A percentile compares a stretch with the other conserved stretches of the same genome.
These are phyloP conservation scores for Lablab purpureus DNA, from an alignment of 306 rosid genomes.

Conservation along the genomic window DNA sequence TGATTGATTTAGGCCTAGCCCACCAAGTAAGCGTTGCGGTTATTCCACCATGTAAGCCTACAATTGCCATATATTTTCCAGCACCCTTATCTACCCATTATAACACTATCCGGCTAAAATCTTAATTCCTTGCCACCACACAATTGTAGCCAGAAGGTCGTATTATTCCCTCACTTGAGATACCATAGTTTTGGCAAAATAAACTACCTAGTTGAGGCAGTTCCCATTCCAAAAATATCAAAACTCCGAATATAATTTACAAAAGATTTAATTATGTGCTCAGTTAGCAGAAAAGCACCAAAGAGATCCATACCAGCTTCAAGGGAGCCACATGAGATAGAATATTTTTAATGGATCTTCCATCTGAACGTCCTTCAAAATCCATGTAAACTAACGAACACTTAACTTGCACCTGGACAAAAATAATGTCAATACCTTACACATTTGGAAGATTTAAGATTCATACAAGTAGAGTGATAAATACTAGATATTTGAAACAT, in stretches of 20 bases:
- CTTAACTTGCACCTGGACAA: slow-evolving; percentile 84
- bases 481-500: slow-evolving; percentile 7
- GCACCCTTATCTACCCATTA: background rate
- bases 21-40: background rate
- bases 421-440: slow-evolving; percentile 29
- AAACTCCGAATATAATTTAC: background rate
- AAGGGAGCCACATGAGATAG: slow-evolving; percentile 97
- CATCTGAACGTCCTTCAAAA: slow-evolving; percentile 97
- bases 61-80: background rate
- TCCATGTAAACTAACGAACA: slow-evolving; percentile 87
- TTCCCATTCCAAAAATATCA: slow-evolving; percentile 21
- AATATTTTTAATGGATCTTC: slow-evolving; percentile 88
- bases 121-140: slow-evolving; percentile 2
- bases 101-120: background rate
- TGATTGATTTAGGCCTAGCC: too few relatives aligned
- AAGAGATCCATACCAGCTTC: slow-evolving; percentile 72
- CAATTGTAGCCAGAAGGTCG: slow-evolving; percentile 5
- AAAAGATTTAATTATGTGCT: slow-evolving; percentile 24
- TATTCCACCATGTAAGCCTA: background rate
- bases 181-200: slow-evolving; percentile 22
- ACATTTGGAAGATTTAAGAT: slow-evolving; percentile 43
- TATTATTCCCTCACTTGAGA: slow-evolving; percentile 3
- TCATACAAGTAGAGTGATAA: slow-evolving; percentile 15
- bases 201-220: background rate
- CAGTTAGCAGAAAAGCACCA: slow-evolving; percentile 28